Percentiles rank a stretch among this genome's conserved stretches.
Evolutionary conservation across 768 basidiomycete genomes (phyloP).

Genomic region (Lactarius hatsudake): DNA sequence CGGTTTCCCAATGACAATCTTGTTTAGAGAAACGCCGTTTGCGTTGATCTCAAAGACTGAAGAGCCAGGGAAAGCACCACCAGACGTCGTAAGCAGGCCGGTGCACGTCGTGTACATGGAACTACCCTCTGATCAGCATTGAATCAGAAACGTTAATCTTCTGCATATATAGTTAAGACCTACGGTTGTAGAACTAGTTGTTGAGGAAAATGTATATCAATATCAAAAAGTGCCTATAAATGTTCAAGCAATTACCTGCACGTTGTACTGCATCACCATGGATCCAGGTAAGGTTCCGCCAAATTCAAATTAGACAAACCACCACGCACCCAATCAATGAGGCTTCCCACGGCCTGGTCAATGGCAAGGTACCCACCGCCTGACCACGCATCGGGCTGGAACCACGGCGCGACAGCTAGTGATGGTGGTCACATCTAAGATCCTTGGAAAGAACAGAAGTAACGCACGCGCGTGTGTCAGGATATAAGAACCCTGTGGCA

Average conservation of each 20-base stretch:
- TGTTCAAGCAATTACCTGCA: conserved; percentile 34
- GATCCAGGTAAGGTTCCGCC: neutral
- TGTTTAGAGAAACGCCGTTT: conserved; percentile 54
- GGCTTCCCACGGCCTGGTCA: conserved; percentile 38
- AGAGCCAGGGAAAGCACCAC: conserved; percentile 42
- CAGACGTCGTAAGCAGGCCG: conserved; percentile 40
- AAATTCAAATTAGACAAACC: neutral
- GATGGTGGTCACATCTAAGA: neutral
- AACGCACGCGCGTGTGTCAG: conserved; percentile 38
- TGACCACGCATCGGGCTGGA: conserved; percentile 36
- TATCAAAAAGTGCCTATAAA: neutral
- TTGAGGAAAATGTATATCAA: neutral
- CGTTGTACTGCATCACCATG: conserved; percentile 39
- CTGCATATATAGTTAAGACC: conserved; percentile 17
- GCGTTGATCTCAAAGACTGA: conserved; percentile 51
- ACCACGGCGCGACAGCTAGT: conserved; percentile 25
- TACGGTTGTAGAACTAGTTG: conserved; percentile 44
- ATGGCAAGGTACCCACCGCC: conserved; percentile 44
- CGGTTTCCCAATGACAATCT: conserved; percentile 78
- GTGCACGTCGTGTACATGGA: conserved; percentile 41
- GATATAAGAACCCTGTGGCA: conserved; percentile 37
- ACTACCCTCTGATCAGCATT: conserved; percentile 34
- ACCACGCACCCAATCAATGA: conserved; percentile 44
- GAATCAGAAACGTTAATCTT: neutral
- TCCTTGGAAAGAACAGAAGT: conserved; percentile 3